These are phyloP conservation scores for Talaromyces thailandensis DNA, from an alignment of 495 filamentous ascomycete species.

Conservation along the genomic window DNA sequence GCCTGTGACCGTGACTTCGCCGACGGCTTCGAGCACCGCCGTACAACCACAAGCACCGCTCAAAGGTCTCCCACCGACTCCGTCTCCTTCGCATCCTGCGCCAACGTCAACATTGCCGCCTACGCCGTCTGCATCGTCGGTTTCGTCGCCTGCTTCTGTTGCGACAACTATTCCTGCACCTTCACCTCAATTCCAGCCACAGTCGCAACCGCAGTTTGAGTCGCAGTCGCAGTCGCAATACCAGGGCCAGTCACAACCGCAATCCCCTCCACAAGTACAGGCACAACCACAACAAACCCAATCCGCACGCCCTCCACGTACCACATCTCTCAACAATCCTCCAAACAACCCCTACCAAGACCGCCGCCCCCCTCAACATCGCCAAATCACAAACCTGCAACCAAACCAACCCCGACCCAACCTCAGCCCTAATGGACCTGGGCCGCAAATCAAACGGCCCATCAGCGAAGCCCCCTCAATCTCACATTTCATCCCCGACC, in stretches of 20 bases:
- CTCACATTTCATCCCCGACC: constrained; percentile 32
- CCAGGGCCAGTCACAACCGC: background rate
- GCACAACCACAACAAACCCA: constrained; percentile 2
- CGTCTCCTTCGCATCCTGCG: constrained; percentile 10
- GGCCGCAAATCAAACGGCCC: constrained; percentile 5
- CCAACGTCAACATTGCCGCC: background rate
- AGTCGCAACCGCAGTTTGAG: constrained; percentile 4
- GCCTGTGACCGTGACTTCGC: background rate
- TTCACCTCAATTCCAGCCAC: background rate
- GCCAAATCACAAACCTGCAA: background rate
- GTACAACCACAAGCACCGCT: constrained; percentile 9
- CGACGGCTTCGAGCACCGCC: background rate
- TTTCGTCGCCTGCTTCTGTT: constrained; percentile 5
- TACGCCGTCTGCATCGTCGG: constrained; percentile 5
- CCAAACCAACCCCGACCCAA: background rate
- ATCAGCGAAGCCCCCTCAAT: constrained; percentile 16
- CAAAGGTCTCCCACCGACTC: constrained; percentile 26
- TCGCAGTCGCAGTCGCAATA: background rate
- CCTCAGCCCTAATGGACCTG: background rate
- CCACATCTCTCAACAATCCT: background rate
- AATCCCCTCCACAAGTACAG: constrained; percentile 5
- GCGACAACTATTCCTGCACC: constrained; percentile 2
- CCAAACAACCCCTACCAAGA: background rate
- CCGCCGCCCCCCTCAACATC: background rate
- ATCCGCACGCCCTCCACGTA: background rate